These are phyloP conservation scores for Kandelia obovata DNA, from an alignment of 345 rosid genomes.

Conservation along the genomic window DNA sequence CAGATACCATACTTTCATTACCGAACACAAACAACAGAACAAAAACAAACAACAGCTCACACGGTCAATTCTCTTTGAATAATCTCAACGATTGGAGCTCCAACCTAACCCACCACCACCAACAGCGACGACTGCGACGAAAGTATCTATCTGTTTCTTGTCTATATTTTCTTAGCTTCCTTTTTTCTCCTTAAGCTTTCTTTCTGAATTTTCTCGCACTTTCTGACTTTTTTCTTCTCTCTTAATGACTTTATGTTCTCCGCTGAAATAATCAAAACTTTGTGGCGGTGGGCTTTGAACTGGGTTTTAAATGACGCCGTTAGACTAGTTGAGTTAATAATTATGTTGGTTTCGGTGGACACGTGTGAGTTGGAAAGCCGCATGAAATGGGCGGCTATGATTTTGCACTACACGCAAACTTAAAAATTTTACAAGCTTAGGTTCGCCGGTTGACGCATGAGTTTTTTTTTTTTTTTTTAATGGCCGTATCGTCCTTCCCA, in stretches of 20 bases:
- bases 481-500: constrained; percentile 28
- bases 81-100: neutral
- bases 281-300: constrained; percentile 3
- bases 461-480: neutral
- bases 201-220: constrained; percentile 12
- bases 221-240: neutral
- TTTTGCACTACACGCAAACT: neutral
- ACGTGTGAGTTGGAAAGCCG: constrained; percentile 37
- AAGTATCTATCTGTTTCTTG: neutral
- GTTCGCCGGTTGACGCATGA: constrained; percentile 39
- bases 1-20: constrained; percentile 55
- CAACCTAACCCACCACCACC: neutral
- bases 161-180: neutral
- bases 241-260: neutral
- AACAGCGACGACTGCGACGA: neutral
- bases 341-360: constrained; percentile 6
- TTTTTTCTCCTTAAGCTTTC: neutral
- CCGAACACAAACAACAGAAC: constrained; percentile 2
- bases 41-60: neutral
- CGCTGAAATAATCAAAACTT: constrained; percentile 16
- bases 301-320: constrained; percentile 23
- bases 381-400: no score
- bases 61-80: neutral
- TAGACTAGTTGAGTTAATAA: constrained; percentile 30
- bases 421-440: neutral